Evolutionary conservation across 768 basidiomycete genomes (phyloP), one percentile per base, ranked within the genome.

Genomic region (Lactarius indigo): DNA sequence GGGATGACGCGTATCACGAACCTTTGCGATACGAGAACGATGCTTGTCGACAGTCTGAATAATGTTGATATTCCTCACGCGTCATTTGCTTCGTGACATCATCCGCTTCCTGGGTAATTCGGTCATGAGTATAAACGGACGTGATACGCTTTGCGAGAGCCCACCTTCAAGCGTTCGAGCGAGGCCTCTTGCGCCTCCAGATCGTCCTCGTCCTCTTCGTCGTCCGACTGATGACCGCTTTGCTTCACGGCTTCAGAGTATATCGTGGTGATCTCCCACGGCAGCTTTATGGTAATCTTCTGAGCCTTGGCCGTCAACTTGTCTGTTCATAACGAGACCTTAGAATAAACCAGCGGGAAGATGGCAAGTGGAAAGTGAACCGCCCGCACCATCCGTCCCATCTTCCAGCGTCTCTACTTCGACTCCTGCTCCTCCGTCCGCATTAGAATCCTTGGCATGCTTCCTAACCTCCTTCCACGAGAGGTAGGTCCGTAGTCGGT

Each of bases 391-490:
- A 72, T 92, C 92, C 17, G 88, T 86, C 18, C 89, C 89, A 61
- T 96, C 94, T 70, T 95, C 94, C 8, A 92, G 76, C 2, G 82
- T 87, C 73, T 94, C 94, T 5, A 92, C 88, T 74, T 94, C 92
- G 3, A 91, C 89, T 7, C 85, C 91, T 23, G 83, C 91, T 31
- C 86, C 91, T 2, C 86, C 91, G 65, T 90, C 91, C 12, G 90
- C 92, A 50, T 88, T 91, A 28, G 89, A 87, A 72, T 97, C 93
- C 75, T 96, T 96, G 5, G 94, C 94, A 66, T 94, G 92, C 73
- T 96, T 97, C 17, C 96, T 85, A 20, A 98, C 96, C 70, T 97
- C 96, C 73, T 96, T 97, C 96, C 96, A 98, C 0, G 92, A 93
- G 28, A 98, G 84, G 74, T 97, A 98, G 12, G 93, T 96, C 39